Percentiles rank a stretch among this genome's conserved stretches.
These are phyloP conservation scores for Capronia epimyces DNA, from an alignment of 2,329 filamentous ascomycete genomes.

Conservation along the genomic window DNA sequence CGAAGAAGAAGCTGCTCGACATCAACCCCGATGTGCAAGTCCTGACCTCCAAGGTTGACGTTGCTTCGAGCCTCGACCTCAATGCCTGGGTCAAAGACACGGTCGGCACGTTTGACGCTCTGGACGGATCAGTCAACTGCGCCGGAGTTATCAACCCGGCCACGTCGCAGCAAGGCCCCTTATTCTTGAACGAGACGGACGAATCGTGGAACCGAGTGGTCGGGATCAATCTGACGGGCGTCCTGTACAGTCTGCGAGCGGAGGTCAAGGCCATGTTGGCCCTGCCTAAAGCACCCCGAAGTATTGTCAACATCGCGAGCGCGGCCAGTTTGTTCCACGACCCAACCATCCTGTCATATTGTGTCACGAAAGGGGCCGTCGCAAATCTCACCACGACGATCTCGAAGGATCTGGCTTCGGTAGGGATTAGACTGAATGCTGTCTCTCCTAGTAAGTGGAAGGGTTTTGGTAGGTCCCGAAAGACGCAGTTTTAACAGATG, in stretches of 20 bases:
- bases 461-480: background rate
- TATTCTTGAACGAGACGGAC: conserved; percentile 34
- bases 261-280: conserved; percentile 41
- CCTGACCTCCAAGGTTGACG: conserved; percentile 13
- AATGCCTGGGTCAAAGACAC: conserved; percentile 18
- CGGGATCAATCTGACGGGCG: conserved; percentile 43
- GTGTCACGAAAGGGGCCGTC: conserved; percentile 11
- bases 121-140: conserved; percentile 18
- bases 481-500: background rate
- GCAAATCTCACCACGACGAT: conserved; percentile 35
- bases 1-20: conserved; percentile 34
- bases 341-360: conserved; percentile 15
- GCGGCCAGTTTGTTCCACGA: conserved; percentile 14
- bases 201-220: conserved; percentile 42
- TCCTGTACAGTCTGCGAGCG: conserved; percentile 49
- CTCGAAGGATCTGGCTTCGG: conserved; percentile 36
- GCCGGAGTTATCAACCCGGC: conserved; percentile 28
- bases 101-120: conserved; percentile 9
- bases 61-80: conserved; percentile 8
- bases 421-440: conserved; percentile 38
- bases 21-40: conserved; percentile 13
- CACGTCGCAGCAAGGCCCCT: conserved; percentile 27
- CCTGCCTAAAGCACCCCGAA: conserved; percentile 7
- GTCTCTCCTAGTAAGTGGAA: conserved; percentile 34
- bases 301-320: conserved; percentile 17